Evolutionary conservation across 2,329 filamentous ascomycete genomes (phyloP).

Genomic region (Arthrinium phaeospermum): DNA sequence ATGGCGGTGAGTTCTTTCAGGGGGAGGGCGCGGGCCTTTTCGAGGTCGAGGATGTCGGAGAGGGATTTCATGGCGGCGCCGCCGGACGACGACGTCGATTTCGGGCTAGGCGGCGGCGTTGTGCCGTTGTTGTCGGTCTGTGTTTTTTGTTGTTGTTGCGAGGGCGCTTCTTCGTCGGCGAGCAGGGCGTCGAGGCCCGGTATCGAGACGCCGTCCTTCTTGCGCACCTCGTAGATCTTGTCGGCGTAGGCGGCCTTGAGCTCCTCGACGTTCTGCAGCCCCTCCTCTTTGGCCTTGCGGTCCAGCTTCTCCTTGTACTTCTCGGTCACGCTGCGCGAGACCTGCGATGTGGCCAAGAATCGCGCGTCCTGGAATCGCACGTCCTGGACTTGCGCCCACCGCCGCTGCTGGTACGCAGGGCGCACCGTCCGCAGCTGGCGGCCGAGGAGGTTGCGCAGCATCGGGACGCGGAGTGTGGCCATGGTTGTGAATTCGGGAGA

Average conservation of each 20-base stretch:
- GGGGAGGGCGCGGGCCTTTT: conserved; percentile 76
- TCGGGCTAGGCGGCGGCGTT: conserved; percentile 26
- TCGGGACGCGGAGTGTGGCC: conserved; percentile 22
- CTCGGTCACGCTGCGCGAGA: conserved; percentile 72
- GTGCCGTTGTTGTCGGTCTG: conserved; percentile 30
- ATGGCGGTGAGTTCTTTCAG: conserved; percentile 82
- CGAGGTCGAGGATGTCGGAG: conserved; percentile 71
- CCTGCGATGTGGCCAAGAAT: conserved; percentile 81
- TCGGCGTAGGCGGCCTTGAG: conserved; percentile 85
- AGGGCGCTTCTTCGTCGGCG: conserved; percentile 33
- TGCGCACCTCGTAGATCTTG: conserved; percentile 76
- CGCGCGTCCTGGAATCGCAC: conserved; percentile 84
- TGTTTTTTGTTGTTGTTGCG: conserved; percentile 39
- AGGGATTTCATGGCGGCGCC: conserved; percentile 50
- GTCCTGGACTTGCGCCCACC: conserved; percentile 92
- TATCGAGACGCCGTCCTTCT: conserved; percentile 64
- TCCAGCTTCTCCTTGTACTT: conserved; percentile 89
- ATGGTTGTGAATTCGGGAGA: not conserved
- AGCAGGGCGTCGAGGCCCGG: conserved; percentile 43
- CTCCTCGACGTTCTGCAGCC: conserved; percentile 72
- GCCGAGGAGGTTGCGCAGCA: conserved; percentile 53
- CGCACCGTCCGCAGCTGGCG: conserved; percentile 39
- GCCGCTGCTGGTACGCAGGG: conserved; percentile 63
- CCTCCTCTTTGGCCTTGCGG: conserved; percentile 77
- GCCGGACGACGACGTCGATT: conserved; percentile 21